These are phyloP conservation scores for Gyrodon lividus DNA, from an alignment of 768 basidiomycete species.

Conservation along the genomic window DNA sequence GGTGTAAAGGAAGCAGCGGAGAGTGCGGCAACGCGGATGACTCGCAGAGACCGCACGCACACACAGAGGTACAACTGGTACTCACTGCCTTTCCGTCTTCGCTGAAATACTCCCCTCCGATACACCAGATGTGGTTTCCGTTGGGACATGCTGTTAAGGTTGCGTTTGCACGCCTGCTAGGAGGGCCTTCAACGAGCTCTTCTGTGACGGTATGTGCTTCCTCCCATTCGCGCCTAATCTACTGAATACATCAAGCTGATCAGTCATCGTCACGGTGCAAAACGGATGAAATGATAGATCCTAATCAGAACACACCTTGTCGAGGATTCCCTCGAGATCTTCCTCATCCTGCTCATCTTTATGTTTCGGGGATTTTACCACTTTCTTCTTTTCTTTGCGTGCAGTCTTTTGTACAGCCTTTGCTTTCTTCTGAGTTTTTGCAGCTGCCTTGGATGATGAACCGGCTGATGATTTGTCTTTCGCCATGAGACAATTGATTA, in stretches of 20 bases:
- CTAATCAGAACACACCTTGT: slow-evolving; percentile 49
- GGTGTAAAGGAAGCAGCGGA: background rate
- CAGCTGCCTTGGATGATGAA: slow-evolving; percentile 32
- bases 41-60: background rate
- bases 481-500: slow-evolving; percentile 7
- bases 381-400: slow-evolving; percentile 66
- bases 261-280: background rate
- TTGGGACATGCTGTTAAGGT: slow-evolving; percentile 78
- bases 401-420: slow-evolving; percentile 68
- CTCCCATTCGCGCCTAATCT: slow-evolving; percentile 85
- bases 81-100: slow-evolving; percentile 80
- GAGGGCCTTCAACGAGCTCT: slow-evolving; percentile 80
- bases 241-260: slow-evolving; percentile 33
- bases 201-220: slow-evolving; percentile 79
- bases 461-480: slow-evolving; percentile 16
- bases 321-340: slow-evolving; percentile 83
- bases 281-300: background rate
- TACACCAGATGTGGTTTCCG: slow-evolving; percentile 79
- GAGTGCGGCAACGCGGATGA: background rate
- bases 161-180: slow-evolving; percentile 79
- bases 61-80: background rate
- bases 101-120: slow-evolving; percentile 85
- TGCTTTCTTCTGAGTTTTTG: slow-evolving; percentile 65
- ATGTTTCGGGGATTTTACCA: slow-evolving; percentile 37
- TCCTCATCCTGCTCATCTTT: slow-evolving; percentile 66